Base-by-base conservation (phyloP, 208 protist genomes). In the Trypanosomatidae sp. region DNA sequence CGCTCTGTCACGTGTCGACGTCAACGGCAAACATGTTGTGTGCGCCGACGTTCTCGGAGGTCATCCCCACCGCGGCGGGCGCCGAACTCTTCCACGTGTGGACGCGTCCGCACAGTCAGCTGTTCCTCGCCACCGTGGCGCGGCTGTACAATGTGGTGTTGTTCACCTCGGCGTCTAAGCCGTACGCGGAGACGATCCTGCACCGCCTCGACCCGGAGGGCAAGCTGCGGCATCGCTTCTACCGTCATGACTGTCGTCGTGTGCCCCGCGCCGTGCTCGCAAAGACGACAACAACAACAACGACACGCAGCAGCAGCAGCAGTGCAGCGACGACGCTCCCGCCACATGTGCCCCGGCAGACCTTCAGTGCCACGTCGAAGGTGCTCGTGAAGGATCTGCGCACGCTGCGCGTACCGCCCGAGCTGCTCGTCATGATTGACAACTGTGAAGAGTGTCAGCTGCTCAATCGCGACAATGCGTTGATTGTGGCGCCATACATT, bases 181-280 rank as follows among this genome's bases (percentile, higher is more conserved):
- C 84, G 18, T 92, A 92, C 53, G 84, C 84, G 13, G 76, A 92
- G 57, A 83, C 84, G 13, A 92, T 92, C 48, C 53, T 92, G 27
- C 63, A 66, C 48, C 75, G 74, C 38, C 64, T 92, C 43, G 84
- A 92, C 53, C 78, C 76, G 2, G 56, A 85, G n/a, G 38, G 76
- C 33, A 43, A 67, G 32, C 61, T 92, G 27, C 47, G 57, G 44
- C 57, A 70, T 30, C 71, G 78, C 15, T 92, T 70, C 56, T 92
- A 88, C 55, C 61, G 83, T 1, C 74, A 86, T 30, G 67, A 92
- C 56, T 92, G 83, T 41, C 66, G 65, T 15, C 56, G 76, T 28
- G 58, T 88, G 8, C 33, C 60, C 26, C 71, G 77, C 3, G 62
- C 68, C 24, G 48, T 61, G 16, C 48, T 83, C n/a, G 41, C 45